Evolutionary conservation across 768 basidiomycete genomes (phyloP).

Genomic region (Calocera viscosa): DNA sequence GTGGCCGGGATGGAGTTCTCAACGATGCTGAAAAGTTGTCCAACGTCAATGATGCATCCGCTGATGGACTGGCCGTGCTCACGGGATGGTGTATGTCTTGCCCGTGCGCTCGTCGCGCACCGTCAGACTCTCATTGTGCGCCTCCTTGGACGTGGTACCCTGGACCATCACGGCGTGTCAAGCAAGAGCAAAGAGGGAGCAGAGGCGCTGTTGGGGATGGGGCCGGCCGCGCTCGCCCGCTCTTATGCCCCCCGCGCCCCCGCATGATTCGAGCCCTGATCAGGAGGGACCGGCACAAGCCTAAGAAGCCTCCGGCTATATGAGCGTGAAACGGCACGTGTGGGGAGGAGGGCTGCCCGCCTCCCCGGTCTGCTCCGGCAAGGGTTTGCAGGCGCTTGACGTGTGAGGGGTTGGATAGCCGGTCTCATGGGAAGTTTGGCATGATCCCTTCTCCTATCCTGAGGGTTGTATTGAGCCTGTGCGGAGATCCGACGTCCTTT

Average conservation of each 20-base stretch:
- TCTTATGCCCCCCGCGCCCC: neutral
- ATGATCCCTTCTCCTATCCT: too few species aligned
- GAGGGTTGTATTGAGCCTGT: too few species aligned
- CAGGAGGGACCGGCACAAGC: neutral
- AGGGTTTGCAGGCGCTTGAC: too few species aligned
- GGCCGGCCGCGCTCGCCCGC: neutral
- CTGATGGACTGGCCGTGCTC: conserved; percentile 25
- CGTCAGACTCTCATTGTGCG: conserved; percentile 34
- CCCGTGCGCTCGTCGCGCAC: conserved; percentile 79
- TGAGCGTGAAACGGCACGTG: neutral
- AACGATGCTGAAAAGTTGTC: conserved; percentile 40
- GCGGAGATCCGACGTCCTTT: too few species aligned
- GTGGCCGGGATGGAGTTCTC: conserved; percentile 72
- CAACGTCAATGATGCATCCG: neutral
- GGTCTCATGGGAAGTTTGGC: too few species aligned
- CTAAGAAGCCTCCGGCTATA: conserved; percentile 6
- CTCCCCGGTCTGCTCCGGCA: neutral
- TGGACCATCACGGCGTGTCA: neutral
- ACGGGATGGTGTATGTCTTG: conserved; percentile 63
- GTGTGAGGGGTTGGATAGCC: too few species aligned
- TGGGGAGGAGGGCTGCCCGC: neutral
- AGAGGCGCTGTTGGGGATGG: neutral
- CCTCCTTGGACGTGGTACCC: neutral
- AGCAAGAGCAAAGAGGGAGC: neutral
- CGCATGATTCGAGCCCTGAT: neutral